phyloP scores from a whole-genome alignment of 768 basidiomycete genomes.

The Lactarius hengduanensis region DNA sequence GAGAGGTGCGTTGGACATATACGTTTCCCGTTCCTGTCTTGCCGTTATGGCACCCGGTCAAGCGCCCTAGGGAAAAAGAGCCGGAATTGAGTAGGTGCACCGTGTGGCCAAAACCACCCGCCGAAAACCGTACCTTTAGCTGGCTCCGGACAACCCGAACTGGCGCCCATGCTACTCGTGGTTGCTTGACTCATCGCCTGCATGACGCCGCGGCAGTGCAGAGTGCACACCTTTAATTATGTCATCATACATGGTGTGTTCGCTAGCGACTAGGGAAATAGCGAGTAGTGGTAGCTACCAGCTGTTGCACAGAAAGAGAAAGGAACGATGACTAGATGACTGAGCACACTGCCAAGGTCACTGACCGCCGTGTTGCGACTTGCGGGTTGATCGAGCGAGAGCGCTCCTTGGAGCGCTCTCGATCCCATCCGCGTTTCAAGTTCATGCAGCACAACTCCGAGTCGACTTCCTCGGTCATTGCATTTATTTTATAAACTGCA shows the following conservation, averaged over 20 bases:
- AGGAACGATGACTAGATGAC: neutral
- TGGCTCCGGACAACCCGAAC: neutral
- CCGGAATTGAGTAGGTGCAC: neutral
- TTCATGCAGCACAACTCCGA: neutral
- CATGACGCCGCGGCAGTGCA: neutral
- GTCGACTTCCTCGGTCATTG: neutral
- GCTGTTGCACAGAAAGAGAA: neutral
- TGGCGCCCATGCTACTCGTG: neutral
- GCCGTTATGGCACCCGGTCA: neutral
- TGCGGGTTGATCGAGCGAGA: neutral
- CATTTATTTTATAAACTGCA: neutral
- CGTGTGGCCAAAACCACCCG: neutral
- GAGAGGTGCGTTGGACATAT: neutral
- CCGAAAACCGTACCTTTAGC: neutral
- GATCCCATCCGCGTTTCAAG: neutral
- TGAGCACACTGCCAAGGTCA: neutral
- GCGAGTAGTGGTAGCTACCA: neutral
- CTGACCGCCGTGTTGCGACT: neutral
- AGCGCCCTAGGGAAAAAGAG: neutral
- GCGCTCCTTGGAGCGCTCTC: neutral
- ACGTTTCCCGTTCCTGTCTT: neutral
- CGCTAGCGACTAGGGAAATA: neutral
- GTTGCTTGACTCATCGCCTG: neutral
- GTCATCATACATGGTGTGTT: neutral
- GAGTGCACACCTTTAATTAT: neutral